Evolutionary conservation across 495 filamentous ascomycete genomes (phyloP), one percentile per base, ranked within the genome.

Genomic region (Talaromyces ruber): DNA sequence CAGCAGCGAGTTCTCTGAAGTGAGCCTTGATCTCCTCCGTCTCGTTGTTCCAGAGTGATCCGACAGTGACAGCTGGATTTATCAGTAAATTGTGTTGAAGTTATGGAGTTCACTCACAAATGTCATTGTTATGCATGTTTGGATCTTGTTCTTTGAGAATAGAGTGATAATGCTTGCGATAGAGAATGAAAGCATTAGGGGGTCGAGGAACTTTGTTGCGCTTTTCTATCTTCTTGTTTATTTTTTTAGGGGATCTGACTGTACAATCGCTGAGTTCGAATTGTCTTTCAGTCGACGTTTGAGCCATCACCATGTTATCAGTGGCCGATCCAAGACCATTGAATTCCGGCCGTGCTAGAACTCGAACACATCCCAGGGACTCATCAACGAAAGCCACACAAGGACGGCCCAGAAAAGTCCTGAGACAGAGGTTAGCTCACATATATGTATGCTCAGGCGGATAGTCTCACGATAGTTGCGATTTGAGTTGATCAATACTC

Each of bases 171-270:
- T 72, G 62, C 58, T 78, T 69, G 14, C 79, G 74, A 58, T 77
- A 82, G 37, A 80, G 64, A 57, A 81, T 81, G 56, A 74, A 81
- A 2, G 70, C 70, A 65, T 82, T 82, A 7, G 69, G 68, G 18
- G 79, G 78, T 6, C 73, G 72, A 57, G 77, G 77, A 34, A 79
- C 62, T 61, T 77, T 74, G 21, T 54, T 37, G 21, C 62, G 11
- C 43, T 68, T 71, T 21, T 51, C 45, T 4, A 12, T 8, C 22
- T 51, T 51, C 22, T 21, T 51, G 18, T 51, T 18, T 9, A 22
- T 22, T 18, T 24, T 51, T 21, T 24, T 3, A 9, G 7, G 5
- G 24, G 45, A 51, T 21, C 7, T 11, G 45, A 51, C 18, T 2
- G 18, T 7, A 51, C 45, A 5, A 6, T 21, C 22, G 7, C 7